Evolutionary conservation across 202 grass and related monocot genomes (phyloP).

Genomic region (Saccharum hybrid): DNA sequence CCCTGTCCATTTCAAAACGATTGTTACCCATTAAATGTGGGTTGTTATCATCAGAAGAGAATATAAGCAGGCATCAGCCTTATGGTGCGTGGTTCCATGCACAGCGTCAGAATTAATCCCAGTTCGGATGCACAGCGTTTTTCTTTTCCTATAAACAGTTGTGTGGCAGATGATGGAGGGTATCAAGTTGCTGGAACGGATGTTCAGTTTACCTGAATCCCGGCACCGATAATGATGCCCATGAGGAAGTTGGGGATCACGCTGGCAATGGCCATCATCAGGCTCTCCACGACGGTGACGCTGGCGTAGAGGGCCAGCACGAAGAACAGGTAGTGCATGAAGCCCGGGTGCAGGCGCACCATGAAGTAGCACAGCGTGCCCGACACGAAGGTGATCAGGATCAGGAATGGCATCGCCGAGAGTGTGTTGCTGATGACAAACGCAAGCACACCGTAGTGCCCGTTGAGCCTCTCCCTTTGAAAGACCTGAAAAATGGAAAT

Average conservation of each 20-base stretch:
- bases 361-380: slow-evolving; percentile 94
- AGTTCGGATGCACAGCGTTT: slow-evolving; percentile 1
- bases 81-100: slow-evolving; percentile 22
- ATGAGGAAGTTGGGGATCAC: slow-evolving; percentile 97
- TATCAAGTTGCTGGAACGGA: slow-evolving; percentile 9
- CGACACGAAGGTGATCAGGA: slow-evolving; percentile 77
- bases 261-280: slow-evolving; percentile 99
- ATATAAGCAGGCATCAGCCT: slow-evolving; percentile 2
- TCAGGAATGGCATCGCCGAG: slow-evolving; percentile 81
- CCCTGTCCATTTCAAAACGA: slow-evolving; percentile 63
- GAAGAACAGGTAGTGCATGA: slow-evolving; percentile 92
- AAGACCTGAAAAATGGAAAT: slow-evolving; percentile 67
- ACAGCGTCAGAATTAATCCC: slow-evolving; percentile 34
- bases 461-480: slow-evolving; percentile 90
- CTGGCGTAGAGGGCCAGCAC: slow-evolving; percentile 84
- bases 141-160: slow-evolving; percentile 23
- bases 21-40: slow-evolving; percentile 28
- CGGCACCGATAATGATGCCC: slow-evolving; percentile 97
- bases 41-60: slow-evolving; percentile 43
- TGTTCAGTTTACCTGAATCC: slow-evolving; percentile 75
- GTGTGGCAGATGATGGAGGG: slow-evolving; percentile 14
- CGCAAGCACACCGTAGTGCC: slow-evolving; percentile 83
- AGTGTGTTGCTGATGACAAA: slow-evolving; percentile 93
- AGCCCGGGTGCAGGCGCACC: slow-evolving; percentile 89
- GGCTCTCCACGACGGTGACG: slow-evolving; percentile 87